Evolutionary conservation across 805 yeast genomes (phyloP), one percentile per base, ranked within the genome.

Genomic region (Hanseniaspora guilliermondii): DNA sequence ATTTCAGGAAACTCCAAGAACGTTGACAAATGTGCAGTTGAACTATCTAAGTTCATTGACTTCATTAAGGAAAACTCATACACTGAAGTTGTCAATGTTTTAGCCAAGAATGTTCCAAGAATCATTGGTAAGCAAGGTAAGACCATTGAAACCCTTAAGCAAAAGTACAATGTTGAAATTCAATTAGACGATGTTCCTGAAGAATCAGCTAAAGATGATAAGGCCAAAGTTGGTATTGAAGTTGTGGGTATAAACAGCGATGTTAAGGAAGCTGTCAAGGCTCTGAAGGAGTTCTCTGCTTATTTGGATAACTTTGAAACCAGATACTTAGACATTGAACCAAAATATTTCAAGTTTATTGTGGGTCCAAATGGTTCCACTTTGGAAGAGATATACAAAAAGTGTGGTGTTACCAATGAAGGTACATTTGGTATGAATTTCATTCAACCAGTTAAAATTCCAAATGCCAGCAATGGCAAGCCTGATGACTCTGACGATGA

Each of bases 121-220:
- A 81, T 93, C 56, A 88, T 93, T 65, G 98, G 98, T 62, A 87
- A 85, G 64, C 74, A 76, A 57, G 97, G 97, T 65, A 91, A 86
- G 58, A 77, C 76, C 50, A 83, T 93, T 63, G 85, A 82, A 58
- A 86, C 84, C 63, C 82, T 94, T 56, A 78, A 86, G 58, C 88
- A 83, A 56, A 74, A 70, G 52, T 67, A 68, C 49, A 75, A 73
- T 49, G 78, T 81, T 49, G 82, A 81, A 59, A 73, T 79, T 40
- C 40, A 52, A 33, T 21, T 52, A 35, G 53, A 36, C 36, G 66
- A 71, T 71, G 48, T 70, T 73, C 56, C 57, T 64, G 74, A 72
- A 24, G 73, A 72, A 49, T 68, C 67, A 17, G 68, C 65, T 35
- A 82, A 76, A 53, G 70, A 72, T 47, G 73, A 68, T 35, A 58